phyloP scores from a whole-genome alignment of 2,329 filamentous ascomycete species.

The Alternaria solani region DNA sequence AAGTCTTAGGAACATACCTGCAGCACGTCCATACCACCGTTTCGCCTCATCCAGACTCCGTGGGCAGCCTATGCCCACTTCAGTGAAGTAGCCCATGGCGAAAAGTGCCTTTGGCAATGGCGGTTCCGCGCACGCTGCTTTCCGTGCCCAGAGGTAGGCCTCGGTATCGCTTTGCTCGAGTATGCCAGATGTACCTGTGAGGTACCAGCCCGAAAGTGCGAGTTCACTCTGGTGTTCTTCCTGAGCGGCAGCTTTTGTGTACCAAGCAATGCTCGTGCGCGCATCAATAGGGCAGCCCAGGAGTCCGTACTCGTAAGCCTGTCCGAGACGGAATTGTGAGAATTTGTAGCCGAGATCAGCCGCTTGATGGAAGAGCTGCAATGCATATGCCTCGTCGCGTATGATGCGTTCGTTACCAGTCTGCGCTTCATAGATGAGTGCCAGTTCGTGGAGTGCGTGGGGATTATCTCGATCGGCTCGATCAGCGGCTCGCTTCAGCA shows the following conservation, averaged over 20 bases:
- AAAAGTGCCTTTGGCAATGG: conserved; percentile 90
- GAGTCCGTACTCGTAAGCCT: conserved; percentile 87
- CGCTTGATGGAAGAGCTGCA: conserved; percentile 83
- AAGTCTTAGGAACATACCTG: conserved; percentile 70
- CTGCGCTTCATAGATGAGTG: conserved; percentile 69
- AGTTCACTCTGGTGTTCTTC: conserved; percentile 92
- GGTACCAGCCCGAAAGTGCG: conserved; percentile 72
- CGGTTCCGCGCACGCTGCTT: conserved; percentile 82
- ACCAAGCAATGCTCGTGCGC: conserved; percentile 89
- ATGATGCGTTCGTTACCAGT: conserved; percentile 71
- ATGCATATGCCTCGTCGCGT: conserved; percentile 81
- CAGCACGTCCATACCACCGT: conserved; percentile 97
- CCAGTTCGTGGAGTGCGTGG: conserved; percentile 91
- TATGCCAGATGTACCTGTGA: conserved; percentile 88
- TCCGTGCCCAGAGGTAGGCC: conserved; percentile 95
- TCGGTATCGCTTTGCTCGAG: conserved; percentile 93
- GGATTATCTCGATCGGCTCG: conserved; percentile 88
- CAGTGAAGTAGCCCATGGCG: conserved; percentile 97
- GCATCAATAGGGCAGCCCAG: conserved; percentile 85
- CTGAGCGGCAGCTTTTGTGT: conserved; percentile 87
- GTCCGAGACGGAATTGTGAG: conserved; percentile 88
- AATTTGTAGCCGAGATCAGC: conserved; percentile 93
- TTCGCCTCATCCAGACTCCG: conserved; percentile 94
- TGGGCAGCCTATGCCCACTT: conserved; percentile 88
- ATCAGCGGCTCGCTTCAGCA: conserved; percentile 93